Base-by-base conservation (phyloP, 805 yeast genomes). In the Saccharomycopsis olivae region DNA sequence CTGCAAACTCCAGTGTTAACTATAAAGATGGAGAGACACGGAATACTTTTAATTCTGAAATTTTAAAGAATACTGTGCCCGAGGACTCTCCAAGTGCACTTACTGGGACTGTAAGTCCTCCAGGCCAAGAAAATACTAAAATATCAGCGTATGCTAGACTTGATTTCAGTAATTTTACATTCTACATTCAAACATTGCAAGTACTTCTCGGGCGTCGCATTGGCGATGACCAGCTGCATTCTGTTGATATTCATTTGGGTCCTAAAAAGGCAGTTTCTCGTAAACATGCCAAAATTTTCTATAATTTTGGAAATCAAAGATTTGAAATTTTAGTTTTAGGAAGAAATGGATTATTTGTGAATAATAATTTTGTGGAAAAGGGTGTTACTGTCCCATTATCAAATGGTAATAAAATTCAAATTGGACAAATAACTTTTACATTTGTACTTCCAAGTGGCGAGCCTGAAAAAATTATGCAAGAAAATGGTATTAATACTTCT, bases 281-380 rank as follows among this genome's bases (percentile, higher is more conserved):
- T 54, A 69, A 86, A 44, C 98, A 92, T 59, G 98, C 97, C 3
- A 88, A 85, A 59, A 89, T 92, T 13, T 89, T 88, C 57, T 92
- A 89, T 64, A 92, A 92, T 56, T 92, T 92, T 60, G 97, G 96
- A 3, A 87, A 94, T 3, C 97, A 89, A 56, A 63, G 95, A 48
- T 92, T 92, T 54, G 98, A 92, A 59, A 63, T 92, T 33, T 78
- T 94, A 6, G 87, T 92, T 2, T 66, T 88, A 50, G 98, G 98
- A 15, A 71, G 95, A 51, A 92, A 92, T 57, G 98, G 98, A 29
- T 96, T 96, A 2, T 92, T 92, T 65, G 95, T 92, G 3, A 92
- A 89, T 58, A 95, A 87, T 49, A 67, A 66, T 27, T 92, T 89
- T 57, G 80, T 92, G 5, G 96, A 86, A 54, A 75, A 82, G 46